These are phyloP conservation scores for Chaetothyriales sp. DNA, from an alignment of 2,329 filamentous ascomycete genomes.

Conservation along the genomic window DNA sequence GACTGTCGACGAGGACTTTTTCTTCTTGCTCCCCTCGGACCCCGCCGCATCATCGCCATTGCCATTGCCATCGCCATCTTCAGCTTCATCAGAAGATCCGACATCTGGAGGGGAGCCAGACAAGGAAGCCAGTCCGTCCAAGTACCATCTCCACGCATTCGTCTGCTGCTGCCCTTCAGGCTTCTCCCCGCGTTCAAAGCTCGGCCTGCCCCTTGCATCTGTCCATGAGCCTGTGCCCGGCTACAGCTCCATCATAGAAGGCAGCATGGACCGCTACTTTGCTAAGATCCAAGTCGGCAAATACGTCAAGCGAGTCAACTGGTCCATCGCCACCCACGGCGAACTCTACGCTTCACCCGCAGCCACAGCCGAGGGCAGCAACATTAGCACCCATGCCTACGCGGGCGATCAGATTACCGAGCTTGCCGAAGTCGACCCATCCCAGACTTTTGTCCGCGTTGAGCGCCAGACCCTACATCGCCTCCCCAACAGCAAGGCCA, in stretches of 20 bases:
- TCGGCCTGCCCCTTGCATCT: constrained; percentile 35
- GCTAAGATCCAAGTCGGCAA: constrained; percentile 37
- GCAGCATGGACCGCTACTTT: constrained; percentile 49
- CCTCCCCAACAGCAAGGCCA: constrained; percentile 36
- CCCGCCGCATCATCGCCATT: no score
- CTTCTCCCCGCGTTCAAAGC: constrained; percentile 42
- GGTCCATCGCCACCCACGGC: constrained; percentile 27
- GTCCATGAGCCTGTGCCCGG: constrained; percentile 47
- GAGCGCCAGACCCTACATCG: constrained; percentile 49
- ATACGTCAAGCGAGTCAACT: constrained; percentile 42
- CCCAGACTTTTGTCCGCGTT: constrained; percentile 36
- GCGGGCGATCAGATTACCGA: constrained; percentile 15
- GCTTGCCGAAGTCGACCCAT: constrained; percentile 28
- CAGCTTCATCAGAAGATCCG: neutral
- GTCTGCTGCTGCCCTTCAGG: constrained; percentile 42
- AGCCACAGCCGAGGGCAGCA: constrained; percentile 20
- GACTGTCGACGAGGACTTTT: constrained; percentile 45
- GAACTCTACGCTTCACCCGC: constrained; percentile 22
- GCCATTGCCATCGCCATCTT: neutral
- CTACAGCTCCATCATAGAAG: constrained; percentile 41
- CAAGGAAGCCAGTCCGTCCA: constrained; percentile 13
- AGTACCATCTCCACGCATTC: constrained; percentile 43
- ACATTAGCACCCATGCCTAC: constrained; percentile 19
- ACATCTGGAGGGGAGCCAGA: constrained; percentile 14
- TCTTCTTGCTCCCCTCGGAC: constrained; percentile 37